These are phyloP conservation scores for Globisporangium apiculatum DNA, from an alignment of 352 stramenopile species.

Conservation along the genomic window DNA sequence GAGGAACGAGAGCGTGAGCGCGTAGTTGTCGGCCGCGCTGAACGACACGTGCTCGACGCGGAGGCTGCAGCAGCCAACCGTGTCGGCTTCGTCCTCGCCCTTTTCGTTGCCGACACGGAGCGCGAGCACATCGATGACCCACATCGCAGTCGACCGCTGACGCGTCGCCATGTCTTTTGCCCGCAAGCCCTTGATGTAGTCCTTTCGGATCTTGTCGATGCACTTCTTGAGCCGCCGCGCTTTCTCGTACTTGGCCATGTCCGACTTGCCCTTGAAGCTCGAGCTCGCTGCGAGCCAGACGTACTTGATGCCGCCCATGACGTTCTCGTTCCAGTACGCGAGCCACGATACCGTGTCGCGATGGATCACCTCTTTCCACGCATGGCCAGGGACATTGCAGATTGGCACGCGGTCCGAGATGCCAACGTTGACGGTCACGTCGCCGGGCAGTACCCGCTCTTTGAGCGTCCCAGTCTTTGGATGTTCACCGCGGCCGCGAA, in stretches of 20 bases:
- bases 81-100: slow-evolving; percentile 98
- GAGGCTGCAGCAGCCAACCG: slow-evolving; percentile 98
- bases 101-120: slow-evolving; percentile 99
- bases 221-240: slow-evolving; percentile 96
- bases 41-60: slow-evolving; percentile 99
- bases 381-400: slow-evolving; percentile 91
- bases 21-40: slow-evolving; percentile 78
- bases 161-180: slow-evolving; percentile 88
- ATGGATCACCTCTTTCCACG: slow-evolving; percentile 97
- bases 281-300: slow-evolving; percentile 97
- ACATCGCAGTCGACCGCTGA: slow-evolving; percentile 98
- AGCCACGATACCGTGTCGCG: slow-evolving; percentile 89
- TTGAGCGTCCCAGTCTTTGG: slow-evolving; percentile 99
- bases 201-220: slow-evolving; percentile 94
- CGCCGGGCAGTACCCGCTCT: slow-evolving; percentile 91
- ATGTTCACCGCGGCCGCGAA: slow-evolving; percentile 97
- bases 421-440: slow-evolving; percentile 97
- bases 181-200: slow-evolving; percentile 87
- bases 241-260: slow-evolving; percentile 99
- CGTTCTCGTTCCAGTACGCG: slow-evolving; percentile 98
- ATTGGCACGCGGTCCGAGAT: slow-evolving; percentile 87
- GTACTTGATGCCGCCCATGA: slow-evolving; percentile 98
- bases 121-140: slow-evolving; percentile 99
- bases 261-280: slow-evolving; percentile 99
- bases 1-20: slow-evolving; percentile 98